phyloP scores from a whole-genome alignment of 495 filamentous ascomycete species.

The Aspergillus baeticus region DNA sequence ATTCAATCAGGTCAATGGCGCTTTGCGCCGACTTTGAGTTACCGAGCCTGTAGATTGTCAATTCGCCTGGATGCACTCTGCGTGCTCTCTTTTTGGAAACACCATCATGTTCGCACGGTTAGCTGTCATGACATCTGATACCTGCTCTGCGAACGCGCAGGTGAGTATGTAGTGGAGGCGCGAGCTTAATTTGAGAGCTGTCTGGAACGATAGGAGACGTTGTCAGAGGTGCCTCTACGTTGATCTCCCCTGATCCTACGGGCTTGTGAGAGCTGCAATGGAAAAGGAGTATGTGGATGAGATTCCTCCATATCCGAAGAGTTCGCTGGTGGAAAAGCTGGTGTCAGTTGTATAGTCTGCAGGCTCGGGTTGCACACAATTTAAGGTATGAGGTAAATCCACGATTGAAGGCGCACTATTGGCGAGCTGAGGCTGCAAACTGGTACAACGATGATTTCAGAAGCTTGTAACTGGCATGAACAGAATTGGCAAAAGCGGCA shows the following conservation, averaged over 20 bases:
- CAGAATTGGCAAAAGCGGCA: not conserved
- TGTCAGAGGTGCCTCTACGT: too few relatives aligned
- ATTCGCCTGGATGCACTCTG: not conserved
- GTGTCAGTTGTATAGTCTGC: slow-evolving; percentile 1
- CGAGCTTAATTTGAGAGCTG: too few relatives aligned
- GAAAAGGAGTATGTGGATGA: not conserved
- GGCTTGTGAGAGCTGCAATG: not conserved
- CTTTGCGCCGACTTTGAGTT: not conserved
- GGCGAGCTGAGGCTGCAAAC: not conserved
- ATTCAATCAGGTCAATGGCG: not conserved
- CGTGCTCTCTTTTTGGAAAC: too few relatives aligned
- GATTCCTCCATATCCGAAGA: not conserved
- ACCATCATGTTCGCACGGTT: too few relatives aligned
- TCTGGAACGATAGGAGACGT: too few relatives aligned
- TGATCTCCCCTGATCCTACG: not conserved
- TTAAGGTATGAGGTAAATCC: not conserved
- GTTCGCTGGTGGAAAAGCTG: not conserved
- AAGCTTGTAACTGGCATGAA: too few relatives aligned
- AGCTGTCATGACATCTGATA: too few relatives aligned
- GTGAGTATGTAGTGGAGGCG: too few relatives aligned
- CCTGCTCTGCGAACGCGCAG: too few relatives aligned
- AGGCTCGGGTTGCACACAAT: not conserved
- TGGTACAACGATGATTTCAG: not conserved
- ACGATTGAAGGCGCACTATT: not conserved
- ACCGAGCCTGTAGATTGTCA: not conserved